Evolutionary conservation across 352 stramenopile species (phyloP).

Genomic region (Phytophthora boehmeriae): DNA sequence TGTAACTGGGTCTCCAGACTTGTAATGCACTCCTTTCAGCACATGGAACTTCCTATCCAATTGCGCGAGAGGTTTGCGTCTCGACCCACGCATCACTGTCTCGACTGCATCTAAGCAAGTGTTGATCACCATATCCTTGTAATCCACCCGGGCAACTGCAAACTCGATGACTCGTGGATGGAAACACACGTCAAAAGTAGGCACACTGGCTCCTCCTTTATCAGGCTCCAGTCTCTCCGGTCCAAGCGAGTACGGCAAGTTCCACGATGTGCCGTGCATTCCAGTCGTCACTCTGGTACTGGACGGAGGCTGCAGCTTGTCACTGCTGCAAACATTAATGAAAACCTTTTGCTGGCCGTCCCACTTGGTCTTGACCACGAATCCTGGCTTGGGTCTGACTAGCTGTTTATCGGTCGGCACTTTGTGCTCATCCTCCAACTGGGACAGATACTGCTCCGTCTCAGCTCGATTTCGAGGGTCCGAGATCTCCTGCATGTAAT

Average conservation of each 20-base stretch:
- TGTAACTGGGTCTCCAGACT: conserved; percentile 75
- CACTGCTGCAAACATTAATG: conserved; percentile 92
- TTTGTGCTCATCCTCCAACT: conserved; percentile 90
- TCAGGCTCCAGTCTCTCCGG: conserved; percentile 91
- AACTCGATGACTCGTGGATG: conserved; percentile 86
- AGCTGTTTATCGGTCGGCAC: conserved; percentile 88
- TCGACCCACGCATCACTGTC: conserved; percentile 50
- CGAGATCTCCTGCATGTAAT: conserved; percentile 95
- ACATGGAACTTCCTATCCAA: conserved; percentile 74
- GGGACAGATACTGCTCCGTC: conserved; percentile 89
- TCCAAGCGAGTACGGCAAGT: conserved; percentile 91
- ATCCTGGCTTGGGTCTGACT: conserved; percentile 83
- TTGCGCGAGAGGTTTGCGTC: conserved; percentile 16
- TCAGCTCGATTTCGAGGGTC: conserved; percentile 90
- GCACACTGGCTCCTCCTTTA: conserved; percentile 67
- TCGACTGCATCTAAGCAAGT: conserved; percentile 90
- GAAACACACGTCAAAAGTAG: conserved; percentile 94
- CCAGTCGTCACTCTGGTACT: conserved; percentile 43
- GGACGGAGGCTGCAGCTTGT: conserved; percentile 81
- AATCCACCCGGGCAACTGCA: conserved; percentile 58
- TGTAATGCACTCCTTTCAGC: conserved; percentile 88
- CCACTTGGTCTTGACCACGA: conserved; percentile 92
- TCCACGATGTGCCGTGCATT: conserved; percentile 74
- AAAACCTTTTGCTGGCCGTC: conserved; percentile 81
- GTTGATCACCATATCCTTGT: conserved; percentile 86